Evolutionary conservation across 495 filamentous ascomycete genomes (phyloP).

Genomic region (Hypomontagnella monticulosa): DNA sequence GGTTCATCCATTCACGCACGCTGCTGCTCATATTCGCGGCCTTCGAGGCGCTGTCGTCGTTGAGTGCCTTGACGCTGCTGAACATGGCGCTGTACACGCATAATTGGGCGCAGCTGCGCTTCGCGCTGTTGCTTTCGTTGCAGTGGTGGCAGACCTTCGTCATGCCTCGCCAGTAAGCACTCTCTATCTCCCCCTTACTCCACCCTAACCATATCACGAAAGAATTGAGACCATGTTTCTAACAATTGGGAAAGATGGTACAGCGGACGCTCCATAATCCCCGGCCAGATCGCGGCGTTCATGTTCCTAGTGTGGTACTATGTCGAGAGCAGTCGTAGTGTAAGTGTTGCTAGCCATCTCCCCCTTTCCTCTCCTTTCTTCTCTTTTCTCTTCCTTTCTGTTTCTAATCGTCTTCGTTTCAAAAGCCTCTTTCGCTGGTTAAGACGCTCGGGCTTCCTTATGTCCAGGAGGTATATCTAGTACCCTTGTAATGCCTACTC

Average conservation of each 20-base stretch:
- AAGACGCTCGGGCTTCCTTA: too few relatives aligned
- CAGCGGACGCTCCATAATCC: conserved; percentile 20
- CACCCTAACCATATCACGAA: too few relatives aligned
- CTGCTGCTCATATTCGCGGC: conserved; percentile 30
- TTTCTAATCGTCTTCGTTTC: too few relatives aligned
- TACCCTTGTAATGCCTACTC: too few relatives aligned
- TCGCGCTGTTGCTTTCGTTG: conserved; percentile 21
- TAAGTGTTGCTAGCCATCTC: too few relatives aligned
- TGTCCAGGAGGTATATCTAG: too few relatives aligned
- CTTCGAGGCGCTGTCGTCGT: conserved; percentile 19
- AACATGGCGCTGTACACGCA: conserved; percentile 31
- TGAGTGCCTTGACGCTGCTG: conserved; percentile 9
- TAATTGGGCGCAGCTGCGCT: conserved; percentile 30
- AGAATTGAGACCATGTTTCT: too few relatives aligned
- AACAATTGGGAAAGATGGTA: not conserved
- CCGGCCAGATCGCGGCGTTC: conserved; percentile 29
- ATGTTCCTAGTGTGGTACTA: conserved; percentile 40
- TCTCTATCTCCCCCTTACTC: too few relatives aligned
- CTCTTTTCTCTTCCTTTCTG: too few relatives aligned
- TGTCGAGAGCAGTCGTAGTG: conserved; percentile 11
- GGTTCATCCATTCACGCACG: conserved; percentile 24
- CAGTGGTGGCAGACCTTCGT: conserved; percentile 43
- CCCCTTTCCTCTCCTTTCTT: too few relatives aligned
- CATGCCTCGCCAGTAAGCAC: conserved; percentile 22
- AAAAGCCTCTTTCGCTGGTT: too few relatives aligned